These are phyloP conservation scores for Diplodia mutila DNA, from an alignment of 2,329 filamentous ascomycete species.

Conservation along the genomic window DNA sequence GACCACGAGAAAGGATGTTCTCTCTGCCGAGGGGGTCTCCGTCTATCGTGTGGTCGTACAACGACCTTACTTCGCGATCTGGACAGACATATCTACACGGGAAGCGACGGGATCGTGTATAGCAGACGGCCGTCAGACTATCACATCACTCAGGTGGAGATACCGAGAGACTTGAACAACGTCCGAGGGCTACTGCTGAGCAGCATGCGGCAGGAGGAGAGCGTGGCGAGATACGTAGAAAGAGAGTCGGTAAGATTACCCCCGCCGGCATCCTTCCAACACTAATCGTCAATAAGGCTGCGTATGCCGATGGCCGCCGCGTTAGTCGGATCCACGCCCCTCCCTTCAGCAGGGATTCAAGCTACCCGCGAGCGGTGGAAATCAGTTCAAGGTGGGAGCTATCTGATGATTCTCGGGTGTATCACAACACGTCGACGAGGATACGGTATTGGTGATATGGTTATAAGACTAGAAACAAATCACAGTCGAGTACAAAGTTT, in stretches of 20 bases:
- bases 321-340: background rate
- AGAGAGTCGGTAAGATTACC: background rate
- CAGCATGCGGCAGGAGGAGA: background rate
- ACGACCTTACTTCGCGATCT: background rate
- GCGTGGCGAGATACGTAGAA: background rate
- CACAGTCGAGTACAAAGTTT: no score
- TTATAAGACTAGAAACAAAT: no score
- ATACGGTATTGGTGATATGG: background rate
- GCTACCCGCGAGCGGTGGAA: background rate
- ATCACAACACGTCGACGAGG: background rate
- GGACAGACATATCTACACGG: background rate
- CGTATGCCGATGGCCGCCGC: background rate
- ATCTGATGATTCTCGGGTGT: background rate
- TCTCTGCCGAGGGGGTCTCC: background rate
- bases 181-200: background rate
- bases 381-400: background rate
- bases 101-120: background rate
- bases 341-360: background rate
- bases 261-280: background rate
- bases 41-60: background rate
- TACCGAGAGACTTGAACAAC: background rate
- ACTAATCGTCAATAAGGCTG: background rate
- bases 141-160: background rate
- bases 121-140: background rate
- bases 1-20: background rate